These are phyloP conservation scores for Claviceps spartinae DNA, from an alignment of 2,329 filamentous ascomycete genomes.

Conservation along the genomic window DNA sequence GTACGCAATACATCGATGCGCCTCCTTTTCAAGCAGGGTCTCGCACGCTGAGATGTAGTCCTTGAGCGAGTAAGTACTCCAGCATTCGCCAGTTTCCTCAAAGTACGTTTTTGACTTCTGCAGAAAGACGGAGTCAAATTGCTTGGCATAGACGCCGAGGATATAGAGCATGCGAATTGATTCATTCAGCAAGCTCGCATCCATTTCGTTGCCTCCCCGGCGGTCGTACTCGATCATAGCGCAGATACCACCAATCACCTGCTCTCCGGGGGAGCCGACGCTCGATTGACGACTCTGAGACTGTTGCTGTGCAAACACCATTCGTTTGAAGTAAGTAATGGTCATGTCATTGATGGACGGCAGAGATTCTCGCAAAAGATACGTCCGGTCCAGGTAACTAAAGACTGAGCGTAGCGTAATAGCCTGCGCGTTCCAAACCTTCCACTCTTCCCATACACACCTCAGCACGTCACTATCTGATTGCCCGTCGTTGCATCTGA, in stretches of 20 bases:
- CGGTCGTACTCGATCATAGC: constrained; percentile 64
- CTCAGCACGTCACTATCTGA: constrained; percentile 52
- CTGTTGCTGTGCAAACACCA: constrained; percentile 27
- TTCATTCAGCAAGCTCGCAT: constrained; percentile 54
- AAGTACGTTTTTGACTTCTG: constrained; percentile 55
- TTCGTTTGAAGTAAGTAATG: constrained; percentile 58
- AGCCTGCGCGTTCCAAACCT: constrained; percentile 63
- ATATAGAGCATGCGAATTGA: constrained; percentile 73
- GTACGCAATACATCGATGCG: constrained; percentile 63
- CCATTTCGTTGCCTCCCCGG: constrained; percentile 38
- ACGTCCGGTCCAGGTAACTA: constrained; percentile 86
- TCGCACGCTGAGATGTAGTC: constrained; percentile 63
- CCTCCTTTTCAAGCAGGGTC: constrained; percentile 56
- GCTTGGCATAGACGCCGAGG: constrained; percentile 64
- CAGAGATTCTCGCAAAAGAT: constrained; percentile 58
- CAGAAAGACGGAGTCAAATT: constrained; percentile 69
- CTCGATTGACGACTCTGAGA: not conserved
- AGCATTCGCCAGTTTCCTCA: constrained; percentile 51
- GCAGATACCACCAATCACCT: constrained; percentile 46
- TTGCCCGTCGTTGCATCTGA: constrained; percentile 34
- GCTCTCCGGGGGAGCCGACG: constrained; percentile 11
- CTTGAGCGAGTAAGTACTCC: constrained; percentile 51
- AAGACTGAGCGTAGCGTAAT: constrained; percentile 70
- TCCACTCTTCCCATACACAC: constrained; percentile 48
- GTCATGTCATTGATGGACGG: constrained; percentile 71